Conservation (phyloP, 2,329 filamentous ascomycete species). For the Colletotrichum limetticola region DNA sequence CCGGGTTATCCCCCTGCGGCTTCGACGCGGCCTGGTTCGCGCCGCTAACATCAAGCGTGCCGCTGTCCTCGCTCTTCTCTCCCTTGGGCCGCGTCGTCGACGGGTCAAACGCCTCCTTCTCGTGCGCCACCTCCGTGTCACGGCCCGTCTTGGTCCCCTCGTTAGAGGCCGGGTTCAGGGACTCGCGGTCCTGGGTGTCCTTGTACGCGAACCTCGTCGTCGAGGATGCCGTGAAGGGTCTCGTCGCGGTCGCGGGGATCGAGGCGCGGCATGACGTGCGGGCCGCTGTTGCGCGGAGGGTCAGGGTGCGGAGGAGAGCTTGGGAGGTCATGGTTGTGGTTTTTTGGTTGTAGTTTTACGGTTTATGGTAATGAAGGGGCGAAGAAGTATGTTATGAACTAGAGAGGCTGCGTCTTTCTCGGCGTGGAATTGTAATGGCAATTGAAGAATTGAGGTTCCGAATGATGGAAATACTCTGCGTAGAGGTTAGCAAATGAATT, state of each 20-base stretch:
- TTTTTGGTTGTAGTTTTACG: not conserved
- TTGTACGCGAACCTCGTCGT: conserved; percentile 54
- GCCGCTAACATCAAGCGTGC: conserved; percentile 54
- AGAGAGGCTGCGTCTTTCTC: not conserved
- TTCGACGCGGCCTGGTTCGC: conserved; percentile 57
- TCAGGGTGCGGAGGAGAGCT: conserved; percentile 18
- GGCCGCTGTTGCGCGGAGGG: conserved; percentile 1
- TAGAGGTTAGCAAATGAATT: not conserved
- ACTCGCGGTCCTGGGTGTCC: conserved; percentile 66
- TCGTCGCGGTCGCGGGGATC: conserved; percentile 27
- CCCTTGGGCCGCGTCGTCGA: conserved; percentile 73
- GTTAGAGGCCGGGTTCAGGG: conserved; percentile 71
- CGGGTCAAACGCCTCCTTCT: conserved; percentile 74
- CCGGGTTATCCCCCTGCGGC: conserved; percentile 49
- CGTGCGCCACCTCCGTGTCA: conserved; percentile 66
- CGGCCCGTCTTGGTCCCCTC: conserved; percentile 77
- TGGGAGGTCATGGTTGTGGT: conserved; percentile 27
- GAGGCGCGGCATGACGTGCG: not conserved
- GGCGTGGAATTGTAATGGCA: not conserved
- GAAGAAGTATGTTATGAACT: not conserved
- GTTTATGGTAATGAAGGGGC: no score
- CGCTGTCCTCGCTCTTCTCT: conserved; percentile 55
- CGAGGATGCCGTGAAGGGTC: conserved; percentile 47
- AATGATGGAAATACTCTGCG: no score
- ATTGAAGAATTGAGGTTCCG: not conserved